Evolutionary conservation across 2,329 filamentous ascomycete species (phyloP), one percentile per base, ranked within the genome.

Genomic region (Trematosphaeria pertusa): DNA sequence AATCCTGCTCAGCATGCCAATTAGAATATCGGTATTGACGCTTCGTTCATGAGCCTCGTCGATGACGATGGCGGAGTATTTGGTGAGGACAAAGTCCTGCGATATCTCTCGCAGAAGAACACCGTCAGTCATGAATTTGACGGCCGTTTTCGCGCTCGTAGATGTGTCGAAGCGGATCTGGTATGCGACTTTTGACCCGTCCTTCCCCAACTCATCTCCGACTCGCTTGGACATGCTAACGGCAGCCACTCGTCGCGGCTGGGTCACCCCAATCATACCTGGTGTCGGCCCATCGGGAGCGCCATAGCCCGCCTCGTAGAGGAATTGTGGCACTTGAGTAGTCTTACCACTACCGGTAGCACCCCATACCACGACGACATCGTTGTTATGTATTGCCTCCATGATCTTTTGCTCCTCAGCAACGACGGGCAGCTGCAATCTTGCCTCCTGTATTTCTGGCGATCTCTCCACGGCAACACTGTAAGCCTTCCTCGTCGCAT

Each of bases 101-200:
- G 89, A 87, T 43, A 97, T 87, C 72, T 99, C 94, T 46, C 94
- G 87, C 8, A 99, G 81, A 49, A 99, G 78, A 20, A 99, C 91
- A 81, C 94, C 94, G 71, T 99, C 94, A 0, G 94, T 99, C 92
- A 99, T 97, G 75, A 97, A 99, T 70, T 99, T 99, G 70, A 99
- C 84, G 5, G 90, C 88, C 0, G 94, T 99, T 41, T 91, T 87
- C 20, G 85, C 78, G 37, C 86, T 84, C 1, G 88, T 86, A 0
- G 87, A 93, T 38, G 88, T 91, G 66, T 99, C 94, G 57, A 97
- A 99, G 18, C 95, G 88, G 61, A 99, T 97, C 69, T 72, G 94
- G 69, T 97, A 95, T 4, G 89, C 90, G 5, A 99, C 92, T 37
- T 83, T 82, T 19, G 87, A 79, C n/a, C 85, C 86, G 60, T 87